Percentiles rank a stretch among this genome's conserved stretches.
phyloP scores from a whole-genome alignment of 805 yeast species.

The Schwanniomyces polymorphus region DNA sequence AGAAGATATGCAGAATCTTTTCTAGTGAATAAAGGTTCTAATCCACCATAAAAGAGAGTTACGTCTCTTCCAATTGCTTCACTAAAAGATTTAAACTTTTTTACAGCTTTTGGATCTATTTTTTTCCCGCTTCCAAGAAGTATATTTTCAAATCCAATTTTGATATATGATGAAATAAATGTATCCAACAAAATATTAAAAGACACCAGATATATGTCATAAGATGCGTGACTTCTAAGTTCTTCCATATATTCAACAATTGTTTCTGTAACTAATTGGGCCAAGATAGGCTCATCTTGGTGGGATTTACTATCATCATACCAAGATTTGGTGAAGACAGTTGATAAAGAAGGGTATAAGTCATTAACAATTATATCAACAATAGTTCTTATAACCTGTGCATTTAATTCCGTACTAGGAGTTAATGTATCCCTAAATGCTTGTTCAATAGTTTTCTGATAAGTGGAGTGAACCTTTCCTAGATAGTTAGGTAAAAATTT shows the following conservation, averaged over 20 bases:
- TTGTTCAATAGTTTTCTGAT: conserved; percentile 31
- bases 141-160: conserved; percentile 41
- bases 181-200: conserved; percentile 38
- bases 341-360: conserved; percentile 57
- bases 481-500: conserved; percentile 65
- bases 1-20: conserved; percentile 39
- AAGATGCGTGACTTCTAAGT: conserved; percentile 47
- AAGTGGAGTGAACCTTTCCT: conserved; percentile 51
- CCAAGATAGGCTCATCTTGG: conserved; percentile 42
- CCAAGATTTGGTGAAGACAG: conserved; percentile 72
- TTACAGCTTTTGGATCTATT: conserved; percentile 37
- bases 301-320: conserved; percentile 45
- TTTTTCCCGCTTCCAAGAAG: conserved; percentile 42
- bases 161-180: conserved; percentile 36
- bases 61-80: conserved; percentile 41
- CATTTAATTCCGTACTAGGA: conserved; percentile 75
- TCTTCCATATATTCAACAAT: conserved; percentile 74
- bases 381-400: conserved; percentile 68
- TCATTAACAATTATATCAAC: conserved; percentile 73
- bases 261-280: conserved; percentile 67
- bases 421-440: conserved; percentile 49
- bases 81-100: conserved; percentile 36
- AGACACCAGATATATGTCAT: conserved; percentile 40
- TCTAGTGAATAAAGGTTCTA: conserved; percentile 38
- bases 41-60: conserved; percentile 33